Conservation (phyloP, 495 filamentous ascomycete genomes). For the Amorphotheca resinae region DNA sequence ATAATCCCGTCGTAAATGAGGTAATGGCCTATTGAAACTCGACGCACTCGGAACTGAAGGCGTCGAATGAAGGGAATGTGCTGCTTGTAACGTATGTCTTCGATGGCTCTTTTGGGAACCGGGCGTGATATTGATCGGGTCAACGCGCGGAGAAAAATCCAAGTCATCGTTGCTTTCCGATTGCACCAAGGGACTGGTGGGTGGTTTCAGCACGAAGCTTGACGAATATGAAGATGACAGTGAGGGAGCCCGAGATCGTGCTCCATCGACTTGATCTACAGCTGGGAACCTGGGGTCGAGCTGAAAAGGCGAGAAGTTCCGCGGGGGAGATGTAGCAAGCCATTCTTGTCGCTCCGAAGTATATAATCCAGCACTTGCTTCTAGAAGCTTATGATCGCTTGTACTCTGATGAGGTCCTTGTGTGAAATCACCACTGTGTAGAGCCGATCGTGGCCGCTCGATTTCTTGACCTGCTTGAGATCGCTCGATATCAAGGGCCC, state of each 20-base stretch:
- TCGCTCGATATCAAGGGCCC: constrained; percentile 3
- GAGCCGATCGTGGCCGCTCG: constrained; percentile 71
- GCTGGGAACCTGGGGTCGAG: constrained; percentile 24
- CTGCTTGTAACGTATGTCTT: constrained; percentile 20
- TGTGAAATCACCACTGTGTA: constrained; percentile 84
- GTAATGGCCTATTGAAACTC: constrained; percentile 14
- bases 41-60: constrained; percentile 10
- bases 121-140: constrained; percentile 22
- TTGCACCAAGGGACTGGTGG: constrained; percentile 85
- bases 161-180: constrained; percentile 80
- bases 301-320: constrained; percentile 28
- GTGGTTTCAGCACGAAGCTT: constrained; percentile 73
- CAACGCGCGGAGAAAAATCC: constrained; percentile 42
- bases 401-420: constrained; percentile 26
- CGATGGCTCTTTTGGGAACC: constrained; percentile 10
- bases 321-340: constrained; percentile 34
- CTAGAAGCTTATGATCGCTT: constrained; percentile 6
- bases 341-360: constrained; percentile 14
- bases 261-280: constrained; percentile 4
- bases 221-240: constrained; percentile 65
- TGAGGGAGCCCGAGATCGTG: constrained; percentile 42
- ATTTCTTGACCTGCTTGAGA: constrained; percentile 43
- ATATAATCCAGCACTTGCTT: constrained; percentile 16
- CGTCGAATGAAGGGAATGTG: constrained; percentile 21
- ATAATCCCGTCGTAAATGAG: constrained; percentile 20